Conservation (phyloP, 805 yeast genomes). For the Candida germanica region DNA sequence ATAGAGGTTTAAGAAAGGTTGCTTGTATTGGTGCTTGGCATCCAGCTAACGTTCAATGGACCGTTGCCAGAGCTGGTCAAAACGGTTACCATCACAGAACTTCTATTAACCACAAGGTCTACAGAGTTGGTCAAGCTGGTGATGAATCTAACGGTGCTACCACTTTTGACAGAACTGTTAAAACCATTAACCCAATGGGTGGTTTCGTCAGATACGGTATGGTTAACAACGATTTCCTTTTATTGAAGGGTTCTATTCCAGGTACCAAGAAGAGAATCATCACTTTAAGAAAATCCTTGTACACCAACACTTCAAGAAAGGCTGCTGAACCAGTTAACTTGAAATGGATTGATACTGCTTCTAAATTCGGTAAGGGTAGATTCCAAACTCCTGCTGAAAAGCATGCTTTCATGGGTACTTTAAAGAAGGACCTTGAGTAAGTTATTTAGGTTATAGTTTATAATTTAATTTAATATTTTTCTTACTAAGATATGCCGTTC, state of each 20-base stretch:
- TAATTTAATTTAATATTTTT: background rate
- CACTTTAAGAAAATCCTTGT: constrained; percentile 97
- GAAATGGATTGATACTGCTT: constrained; percentile 99
- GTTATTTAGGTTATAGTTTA: constrained; percentile 1
- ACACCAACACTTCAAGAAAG: constrained; percentile 96
- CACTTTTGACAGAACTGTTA: constrained; percentile 98
- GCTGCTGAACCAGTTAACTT: constrained; percentile 94
- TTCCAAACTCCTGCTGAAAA: constrained; percentile 99
- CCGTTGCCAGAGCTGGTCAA: constrained; percentile 99
- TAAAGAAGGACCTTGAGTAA: constrained; percentile 85
- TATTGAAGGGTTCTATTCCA: constrained; percentile 98
- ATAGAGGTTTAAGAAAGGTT: constrained; percentile 99
- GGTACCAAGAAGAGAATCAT: constrained; percentile 99
- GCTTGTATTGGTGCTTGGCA: constrained; percentile 99
- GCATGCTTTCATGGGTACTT: constrained; percentile 99
- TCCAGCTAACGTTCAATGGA: constrained; percentile 99
- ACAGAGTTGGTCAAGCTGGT: constrained; percentile 97
- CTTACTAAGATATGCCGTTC: background rate
- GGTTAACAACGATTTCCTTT: constrained; percentile 95
- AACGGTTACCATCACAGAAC: constrained; percentile 99
- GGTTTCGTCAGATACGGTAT: constrained; percentile 99
- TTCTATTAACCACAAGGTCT: constrained; percentile 99
- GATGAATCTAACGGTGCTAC: constrained; percentile 96
- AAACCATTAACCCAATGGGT: constrained; percentile 99
- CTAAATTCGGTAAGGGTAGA: constrained; percentile 99